Evolutionary conservation across 192 early-diverging fungal genomes (phyloP).

Genomic region (Funneliformis geosporum): DNA sequence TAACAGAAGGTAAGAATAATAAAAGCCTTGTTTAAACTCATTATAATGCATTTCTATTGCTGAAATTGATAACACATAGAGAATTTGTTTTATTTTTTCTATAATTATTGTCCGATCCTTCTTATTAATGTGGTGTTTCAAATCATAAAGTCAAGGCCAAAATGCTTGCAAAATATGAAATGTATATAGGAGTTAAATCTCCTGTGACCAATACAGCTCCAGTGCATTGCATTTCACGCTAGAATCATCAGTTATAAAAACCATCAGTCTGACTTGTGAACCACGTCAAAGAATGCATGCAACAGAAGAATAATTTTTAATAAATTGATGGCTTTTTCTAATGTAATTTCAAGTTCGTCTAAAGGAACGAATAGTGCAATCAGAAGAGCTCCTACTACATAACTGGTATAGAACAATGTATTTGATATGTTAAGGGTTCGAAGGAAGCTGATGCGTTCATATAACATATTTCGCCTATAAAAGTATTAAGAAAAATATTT

Average conservation of each 20-base stretch:
- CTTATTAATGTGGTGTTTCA: no score
- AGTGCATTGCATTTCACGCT: background rate
- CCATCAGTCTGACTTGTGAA: background rate
- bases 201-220: background rate
- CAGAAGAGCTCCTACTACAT: background rate
- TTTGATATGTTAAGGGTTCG: background rate
- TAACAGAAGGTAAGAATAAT: no score
- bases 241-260: slow-evolving; percentile 10
- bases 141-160: no score
- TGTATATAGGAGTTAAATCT: no score
- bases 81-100: no score
- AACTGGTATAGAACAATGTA: background rate
- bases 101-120: no score
- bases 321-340: slow-evolving; percentile 1
- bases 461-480: no score
- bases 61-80: no score
- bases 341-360: slow-evolving; percentile 8
- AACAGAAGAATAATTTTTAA: background rate
- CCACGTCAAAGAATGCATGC: background rate
- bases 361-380: background rate
- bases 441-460: background rate
- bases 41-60: no score
- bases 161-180: no score
- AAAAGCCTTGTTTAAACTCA: no score
- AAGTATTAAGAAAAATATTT: no score